Percentiles rank a stretch among this genome's conserved stretches.
Conservation (phyloP, 768 basidiomycete species). For the Lentinula sp. region DNA sequence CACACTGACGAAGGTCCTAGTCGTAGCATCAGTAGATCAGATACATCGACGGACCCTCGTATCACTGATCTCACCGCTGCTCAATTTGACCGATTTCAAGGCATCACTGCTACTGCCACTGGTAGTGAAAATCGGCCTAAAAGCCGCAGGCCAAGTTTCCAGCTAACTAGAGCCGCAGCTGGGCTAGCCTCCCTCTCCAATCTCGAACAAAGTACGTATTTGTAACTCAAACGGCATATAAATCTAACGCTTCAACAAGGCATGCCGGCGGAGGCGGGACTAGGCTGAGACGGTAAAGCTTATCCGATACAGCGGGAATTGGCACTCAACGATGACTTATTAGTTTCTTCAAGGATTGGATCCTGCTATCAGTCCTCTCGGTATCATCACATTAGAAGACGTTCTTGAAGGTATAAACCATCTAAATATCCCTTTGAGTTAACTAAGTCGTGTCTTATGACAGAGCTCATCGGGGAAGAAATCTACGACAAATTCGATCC, state of each 20-base stretch:
- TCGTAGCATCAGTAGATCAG: constrained; percentile 2
- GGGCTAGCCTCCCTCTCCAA: constrained; percentile 39
- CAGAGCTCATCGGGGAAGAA: constrained; percentile 89
- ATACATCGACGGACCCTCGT: background rate
- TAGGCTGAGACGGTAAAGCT: constrained; percentile 65
- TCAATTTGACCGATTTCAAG: background rate
- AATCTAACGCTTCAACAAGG: background rate
- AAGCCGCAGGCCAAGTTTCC: constrained; percentile 27
- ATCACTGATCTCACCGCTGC: background rate
- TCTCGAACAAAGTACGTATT: constrained; percentile 54
- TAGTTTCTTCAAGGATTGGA: constrained; percentile 81
- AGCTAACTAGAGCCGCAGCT: constrained; percentile 32
- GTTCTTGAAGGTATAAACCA: constrained; percentile 68
- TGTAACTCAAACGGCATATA: background rate
- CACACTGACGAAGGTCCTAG: constrained; percentile 14
- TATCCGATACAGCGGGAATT: background rate
- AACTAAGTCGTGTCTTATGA: background rate
- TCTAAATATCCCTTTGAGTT: background rate
- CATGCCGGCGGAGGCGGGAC: constrained; percentile 84
- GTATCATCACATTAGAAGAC: constrained; percentile 91
- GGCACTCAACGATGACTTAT: constrained; percentile 1
- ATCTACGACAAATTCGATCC: constrained; percentile 89
- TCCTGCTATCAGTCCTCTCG: constrained; percentile 76
- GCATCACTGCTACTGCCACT: background rate
- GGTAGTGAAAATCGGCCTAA: constrained; percentile 15